Evolutionary conservation across 305 asterid genomes (phyloP), one percentile per base, ranked within the genome.

Genomic region (Salvia sclarea): DNA sequence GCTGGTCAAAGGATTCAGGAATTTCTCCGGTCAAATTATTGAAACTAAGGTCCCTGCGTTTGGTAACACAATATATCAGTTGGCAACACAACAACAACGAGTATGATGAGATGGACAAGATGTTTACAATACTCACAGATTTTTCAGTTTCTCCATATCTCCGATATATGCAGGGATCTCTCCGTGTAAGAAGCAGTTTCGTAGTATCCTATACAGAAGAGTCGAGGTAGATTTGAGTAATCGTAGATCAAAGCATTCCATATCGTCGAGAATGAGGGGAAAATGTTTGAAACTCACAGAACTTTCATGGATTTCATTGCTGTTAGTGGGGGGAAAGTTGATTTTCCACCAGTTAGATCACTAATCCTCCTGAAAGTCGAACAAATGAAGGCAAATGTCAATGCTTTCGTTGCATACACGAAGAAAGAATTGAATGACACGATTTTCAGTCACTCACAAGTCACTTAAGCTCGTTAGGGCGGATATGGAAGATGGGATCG

Each of bases 291-390:
- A 59, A 84, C 97, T 83, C 75, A 91, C 98, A 93, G 69, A 79
- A 79, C 84, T 81, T 91, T 93, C 70, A 91, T 14, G 75, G 89
- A 82, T 70, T 77, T 82, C 83, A 85, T 62, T 12, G 68, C 56
- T 47, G 78, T 74, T 50, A 93, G 73, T 35, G 77, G 86, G 2
- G 97, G 97, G 74, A 93, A 93, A 37, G 81, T 78, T 37, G 95
- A 91, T 64, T 76, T 78, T 66, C 79, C 83, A 33, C 89, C 83
- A n/a, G 49, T 80, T 78, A 90, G 80, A 79, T 91, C 98, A 81
- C 98, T 93, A 72, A 93, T 88, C 89, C 98, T 88, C 90, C 98
- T 93, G 84, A 74, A 86, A 73, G 22, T 61, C 69, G 70, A 35
- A 54, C n/a, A 49, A 44, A 74, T 8, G 18, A 20, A 35, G 13